phyloP scores from a whole-genome alignment of 2,329 filamentous ascomycete species.

The Nemania serpens region DNA sequence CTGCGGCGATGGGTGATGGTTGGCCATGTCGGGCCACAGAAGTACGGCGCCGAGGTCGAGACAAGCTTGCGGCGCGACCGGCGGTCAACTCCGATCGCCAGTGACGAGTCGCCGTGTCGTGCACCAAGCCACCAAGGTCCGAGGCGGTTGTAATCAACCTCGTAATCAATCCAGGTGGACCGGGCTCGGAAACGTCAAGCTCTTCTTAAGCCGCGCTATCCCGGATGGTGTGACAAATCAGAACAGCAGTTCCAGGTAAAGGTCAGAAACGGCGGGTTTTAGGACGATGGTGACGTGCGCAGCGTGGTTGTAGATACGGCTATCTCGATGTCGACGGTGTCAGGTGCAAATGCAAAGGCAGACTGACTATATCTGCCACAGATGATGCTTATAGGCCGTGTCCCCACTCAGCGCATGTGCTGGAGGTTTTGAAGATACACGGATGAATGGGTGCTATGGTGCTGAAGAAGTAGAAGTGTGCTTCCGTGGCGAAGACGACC shows the following conservation, averaged over 20 bases:
- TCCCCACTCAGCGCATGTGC: constrained; percentile 22
- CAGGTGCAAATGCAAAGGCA: background rate
- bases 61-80: background rate
- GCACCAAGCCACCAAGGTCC: background rate
- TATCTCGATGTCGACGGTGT: background rate
- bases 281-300: no score
- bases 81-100: background rate
- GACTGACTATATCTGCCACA: background rate
- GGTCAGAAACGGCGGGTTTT: background rate
- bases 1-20: constrained; percentile 80
- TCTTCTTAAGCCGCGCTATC: background rate
- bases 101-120: background rate
- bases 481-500: background rate
- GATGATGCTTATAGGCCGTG: constrained; percentile 5
- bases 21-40: constrained; percentile 60
- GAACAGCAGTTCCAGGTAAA: background rate
- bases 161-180: background rate
- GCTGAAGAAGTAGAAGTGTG: background rate
- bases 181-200: background rate
- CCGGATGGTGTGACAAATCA: background rate
- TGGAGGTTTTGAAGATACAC: background rate
- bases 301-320: background rate
- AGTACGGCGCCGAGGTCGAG: background rate
- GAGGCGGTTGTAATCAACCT: background rate
- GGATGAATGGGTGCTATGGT: background rate